Evolutionary conservation across 2,329 filamentous ascomycete genomes (phyloP), one percentile per base, ranked within the genome.

Genomic region (Botrytis tulipae): DNA sequence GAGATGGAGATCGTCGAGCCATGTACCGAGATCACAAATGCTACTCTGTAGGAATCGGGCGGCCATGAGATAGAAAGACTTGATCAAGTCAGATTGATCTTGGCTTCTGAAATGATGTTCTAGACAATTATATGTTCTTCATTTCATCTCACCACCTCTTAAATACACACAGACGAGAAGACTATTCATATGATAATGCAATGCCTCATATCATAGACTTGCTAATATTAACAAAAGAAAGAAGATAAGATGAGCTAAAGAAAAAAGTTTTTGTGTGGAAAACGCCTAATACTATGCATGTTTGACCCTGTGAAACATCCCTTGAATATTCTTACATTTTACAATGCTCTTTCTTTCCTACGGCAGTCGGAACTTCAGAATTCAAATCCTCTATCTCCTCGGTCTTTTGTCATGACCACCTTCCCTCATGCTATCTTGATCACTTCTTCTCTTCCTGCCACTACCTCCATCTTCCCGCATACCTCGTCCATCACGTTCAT

Each of bases 371-470:
- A 35, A 22, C 25, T 71, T 54, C 63, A 62, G 32, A 76, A 60
- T 61, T 48, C 72, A 44, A 9, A 63, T 72, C 51, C 5, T 75
- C 65, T 75, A 78, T 72, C 78, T 75, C 59, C 79, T 75, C 18
- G 76, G 74, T 73, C 79, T 77, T 75, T 80, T 81, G 35, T 79
- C 78, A 68, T 76, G 82, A 80, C 69, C 80, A 83, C 75, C 79
- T 32, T 76, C 73, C 54, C 80, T 78, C 67, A 78, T 65, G 25
- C 71, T 73, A 22, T 77, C 78, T 66, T 78, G 80, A 42, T 82
- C 79, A 37, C 76, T 75, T 37, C 78, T 76, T 76, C 81, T 74
- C 76, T 82, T 81, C 65, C 80, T 77, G 51, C 76, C 76, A 14
- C 76, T 73, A 57, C 74, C 76, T 22, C 77, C 78, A 51, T 72